Percentiles rank a stretch among this genome's conserved stretches.
Evolutionary conservation across 2,329 filamentous ascomycete species (phyloP).

Genomic region (Xylariales sp.): DNA sequence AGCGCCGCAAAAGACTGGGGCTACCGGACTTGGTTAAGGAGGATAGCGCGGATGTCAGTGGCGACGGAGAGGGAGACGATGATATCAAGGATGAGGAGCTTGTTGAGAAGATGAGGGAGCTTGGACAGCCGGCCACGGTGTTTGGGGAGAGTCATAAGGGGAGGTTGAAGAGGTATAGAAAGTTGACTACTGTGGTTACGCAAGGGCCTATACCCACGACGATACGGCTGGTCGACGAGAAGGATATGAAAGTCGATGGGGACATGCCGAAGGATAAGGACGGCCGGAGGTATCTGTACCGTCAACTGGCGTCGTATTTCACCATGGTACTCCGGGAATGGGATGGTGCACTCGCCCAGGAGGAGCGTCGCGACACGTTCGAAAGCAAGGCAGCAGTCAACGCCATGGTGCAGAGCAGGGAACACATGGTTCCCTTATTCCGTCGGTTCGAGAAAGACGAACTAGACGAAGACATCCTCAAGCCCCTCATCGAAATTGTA

Average conservation of each 20-base stretch:
- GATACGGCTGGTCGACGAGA: conserved; percentile 72
- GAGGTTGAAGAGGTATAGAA: conserved; percentile 66
- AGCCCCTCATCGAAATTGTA: conserved; percentile 86
- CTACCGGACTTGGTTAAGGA: conserved; percentile 63
- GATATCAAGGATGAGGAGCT: conserved; percentile 71
- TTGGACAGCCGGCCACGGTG: conserved; percentile 68
- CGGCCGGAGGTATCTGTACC: conserved; percentile 67
- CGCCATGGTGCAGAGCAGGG: conserved; percentile 80
- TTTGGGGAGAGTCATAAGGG: conserved; percentile 78
- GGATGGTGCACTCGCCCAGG: conserved; percentile 70
- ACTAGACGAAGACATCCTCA: conserved; percentile 72
- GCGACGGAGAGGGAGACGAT: conserved; percentile 38
- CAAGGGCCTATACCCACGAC: conserved; percentile 84
- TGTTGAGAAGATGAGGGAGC: conserved; percentile 57
- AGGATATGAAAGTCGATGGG: conserved; percentile 74
- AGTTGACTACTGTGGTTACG: conserved; percentile 57
- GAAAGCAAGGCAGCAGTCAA: conserved; percentile 77
- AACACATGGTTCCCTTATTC: conserved; percentile 87
- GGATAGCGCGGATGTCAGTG: conserved; percentile 34
- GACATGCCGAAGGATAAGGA: conserved; percentile 57
- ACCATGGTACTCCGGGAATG: conserved; percentile 92
- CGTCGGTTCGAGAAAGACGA: conserved; percentile 80
- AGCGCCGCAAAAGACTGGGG: conserved; percentile 70
- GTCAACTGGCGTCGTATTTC: conserved; percentile 92
- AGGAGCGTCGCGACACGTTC: conserved; percentile 58